Percentiles rank a stretch among this genome's conserved stretches.
Conservation (phyloP, 306 rosid genomes). For the Castanea sativa region DNA sequence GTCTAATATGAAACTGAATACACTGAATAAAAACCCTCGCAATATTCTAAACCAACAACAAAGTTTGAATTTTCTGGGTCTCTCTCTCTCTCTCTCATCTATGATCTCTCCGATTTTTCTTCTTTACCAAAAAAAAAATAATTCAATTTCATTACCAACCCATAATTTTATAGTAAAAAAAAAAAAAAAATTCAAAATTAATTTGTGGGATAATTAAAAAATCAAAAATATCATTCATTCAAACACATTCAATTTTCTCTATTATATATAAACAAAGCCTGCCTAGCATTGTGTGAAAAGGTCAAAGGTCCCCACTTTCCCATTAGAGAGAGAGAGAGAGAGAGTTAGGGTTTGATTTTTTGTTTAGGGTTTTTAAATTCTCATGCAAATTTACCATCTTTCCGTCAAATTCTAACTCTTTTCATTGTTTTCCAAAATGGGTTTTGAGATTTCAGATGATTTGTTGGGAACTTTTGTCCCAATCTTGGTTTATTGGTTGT, state of each 20-base stretch:
- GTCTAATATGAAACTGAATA: background rate
- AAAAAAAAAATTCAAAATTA: too few relatives aligned
- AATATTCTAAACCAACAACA: background rate
- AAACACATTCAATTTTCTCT: too few relatives aligned
- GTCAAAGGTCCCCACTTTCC: background rate
- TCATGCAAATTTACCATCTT: slow-evolving; percentile 25
- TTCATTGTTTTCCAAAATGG: slow-evolving; percentile 38
- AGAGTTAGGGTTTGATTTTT: background rate
- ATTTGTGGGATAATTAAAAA: too few relatives aligned
- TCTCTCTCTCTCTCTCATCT: background rate
- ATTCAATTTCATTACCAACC: background rate
- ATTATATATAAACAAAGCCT: background rate
- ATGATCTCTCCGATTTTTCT: background rate
- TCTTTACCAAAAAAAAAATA: background rate
- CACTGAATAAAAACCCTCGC: background rate
- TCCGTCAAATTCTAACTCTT: slow-evolving; percentile 20
- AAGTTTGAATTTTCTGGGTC: slow-evolving; percentile 11
- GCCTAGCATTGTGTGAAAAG: background rate
- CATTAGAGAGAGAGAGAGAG: background rate
- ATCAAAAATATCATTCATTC: too few relatives aligned
- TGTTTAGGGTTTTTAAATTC: background rate
- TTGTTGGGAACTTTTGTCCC: slow-evolving; percentile 85
- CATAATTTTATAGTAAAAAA: background rate
- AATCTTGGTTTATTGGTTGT: slow-evolving; percentile 72
- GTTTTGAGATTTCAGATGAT: slow-evolving; percentile 78